Conservation (phyloP, 495 filamentous ascomycete species). For the Penicillium mononematosum region DNA sequence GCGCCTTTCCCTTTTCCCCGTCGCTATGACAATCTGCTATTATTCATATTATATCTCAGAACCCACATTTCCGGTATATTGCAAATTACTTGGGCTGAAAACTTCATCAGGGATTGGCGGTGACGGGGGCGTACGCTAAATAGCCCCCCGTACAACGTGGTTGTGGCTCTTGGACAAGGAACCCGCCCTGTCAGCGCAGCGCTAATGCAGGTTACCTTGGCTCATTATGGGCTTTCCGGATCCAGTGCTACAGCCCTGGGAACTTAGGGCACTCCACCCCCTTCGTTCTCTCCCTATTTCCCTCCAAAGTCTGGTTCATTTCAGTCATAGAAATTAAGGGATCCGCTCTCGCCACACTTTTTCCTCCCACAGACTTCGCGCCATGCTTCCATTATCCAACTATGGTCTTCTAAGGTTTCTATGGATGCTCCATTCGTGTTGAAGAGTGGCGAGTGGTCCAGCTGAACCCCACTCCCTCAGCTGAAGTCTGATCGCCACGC, state of each 20-base stretch:
- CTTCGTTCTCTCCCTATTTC: conserved; percentile 11
- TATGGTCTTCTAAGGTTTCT: no score
- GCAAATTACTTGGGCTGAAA: conserved; percentile 4
- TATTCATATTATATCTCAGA: background rate
- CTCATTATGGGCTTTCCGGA: conserved; percentile 33
- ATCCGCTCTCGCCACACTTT: conserved; percentile 20
- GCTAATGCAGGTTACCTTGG: conserved; percentile 48
- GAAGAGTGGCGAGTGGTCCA: conserved; percentile 23
- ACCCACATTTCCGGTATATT: conserved; percentile 1
- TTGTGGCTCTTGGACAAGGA: conserved; percentile 32
- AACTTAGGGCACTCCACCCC: conserved; percentile 31
- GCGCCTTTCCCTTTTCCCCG: background rate
- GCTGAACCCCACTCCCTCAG: conserved; percentile 31
- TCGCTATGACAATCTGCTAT: background rate
- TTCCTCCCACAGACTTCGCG: background rate
- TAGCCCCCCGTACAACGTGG: conserved; percentile 28
- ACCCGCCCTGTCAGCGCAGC: conserved; percentile 34
- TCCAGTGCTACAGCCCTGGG: conserved; percentile 44
- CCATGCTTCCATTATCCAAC: conserved; percentile 17
- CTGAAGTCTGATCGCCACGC: conserved; percentile 37
- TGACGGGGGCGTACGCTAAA: conserved; percentile 15
- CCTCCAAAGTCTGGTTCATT: conserved; percentile 3
- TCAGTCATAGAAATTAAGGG: conserved; percentile 1
- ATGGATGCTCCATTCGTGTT: conserved; percentile 14
- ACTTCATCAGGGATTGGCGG: conserved; percentile 17